Evolutionary conservation across 1,284 basidiomycete species (phyloP).

Genomic region (Vanrija humicola): DNA sequence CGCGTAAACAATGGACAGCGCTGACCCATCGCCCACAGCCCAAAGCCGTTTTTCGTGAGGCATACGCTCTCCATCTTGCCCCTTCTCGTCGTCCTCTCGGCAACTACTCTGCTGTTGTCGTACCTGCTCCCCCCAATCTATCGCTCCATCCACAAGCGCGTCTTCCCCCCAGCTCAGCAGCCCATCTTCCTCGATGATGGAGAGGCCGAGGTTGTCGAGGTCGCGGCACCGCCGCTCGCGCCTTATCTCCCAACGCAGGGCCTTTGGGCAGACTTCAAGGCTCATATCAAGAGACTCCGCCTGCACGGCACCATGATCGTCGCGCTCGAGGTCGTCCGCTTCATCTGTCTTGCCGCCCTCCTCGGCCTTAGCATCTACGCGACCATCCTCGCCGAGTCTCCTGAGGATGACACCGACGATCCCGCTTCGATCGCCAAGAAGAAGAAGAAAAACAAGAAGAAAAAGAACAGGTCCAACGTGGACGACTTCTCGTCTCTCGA

Average conservation of each 20-base stretch:
- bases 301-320: constrained; percentile 42
- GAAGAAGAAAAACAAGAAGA: constrained; percentile 37
- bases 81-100: constrained; percentile 32
- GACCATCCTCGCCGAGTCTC: constrained; percentile 40
- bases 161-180: constrained; percentile 12
- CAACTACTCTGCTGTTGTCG: constrained; percentile 28
- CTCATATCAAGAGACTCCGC: constrained; percentile 34
- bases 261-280: constrained; percentile 37
- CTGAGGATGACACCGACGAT: constrained; percentile 12
- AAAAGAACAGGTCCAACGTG: constrained; percentile 34
- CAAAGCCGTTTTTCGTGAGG: constrained; percentile 28
- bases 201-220: constrained; percentile 18
- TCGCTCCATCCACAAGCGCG: constrained; percentile 1
- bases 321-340: constrained; percentile 39
- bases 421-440: constrained; percentile 11
- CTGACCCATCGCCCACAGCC: constrained; percentile 18
- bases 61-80: constrained; percentile 45
- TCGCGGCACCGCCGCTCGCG: constrained; percentile 17
- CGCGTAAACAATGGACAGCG: too few relatives aligned
- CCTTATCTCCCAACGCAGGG: constrained; percentile 41
- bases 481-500: constrained; percentile 45
- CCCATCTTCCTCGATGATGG: constrained; percentile 28
- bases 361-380: constrained; percentile 46
- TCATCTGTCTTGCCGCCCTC: constrained; percentile 34
- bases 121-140: constrained; percentile 22